Base-by-base conservation (phyloP, 2,329 filamentous ascomycete species). In the Beauveria sp. region DNA sequence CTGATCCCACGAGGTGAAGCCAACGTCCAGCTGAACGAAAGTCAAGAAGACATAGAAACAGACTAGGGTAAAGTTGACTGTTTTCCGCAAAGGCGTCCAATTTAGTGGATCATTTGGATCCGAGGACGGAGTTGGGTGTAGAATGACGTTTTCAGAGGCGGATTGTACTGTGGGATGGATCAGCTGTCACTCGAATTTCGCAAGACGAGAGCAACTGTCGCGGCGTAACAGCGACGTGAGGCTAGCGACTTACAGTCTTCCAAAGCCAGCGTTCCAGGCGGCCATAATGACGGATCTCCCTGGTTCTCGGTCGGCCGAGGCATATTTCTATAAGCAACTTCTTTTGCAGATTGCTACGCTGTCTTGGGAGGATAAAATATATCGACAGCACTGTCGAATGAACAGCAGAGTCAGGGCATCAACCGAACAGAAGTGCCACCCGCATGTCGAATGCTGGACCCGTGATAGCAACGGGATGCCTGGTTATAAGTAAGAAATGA, bases 21-120 rank as follows among this genome's bases (percentile, higher is more conserved):
- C 61, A 10, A 59, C 45, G 20, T 62, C 12, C 12, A 62, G 61
- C 22, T 62, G 61, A 1, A 59, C 61, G 22, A 62, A 62, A 6
- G 61, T 59, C 16, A 62, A 12, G 53, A 79, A 72, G 3, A 75
- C 77, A 63, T 80, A 81, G 40, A 80, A 63, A 26, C 65, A 67
- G 42, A 70, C 66, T 53, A 69, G 70, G 43, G 72, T 38, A 79
- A 60, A 62, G 64, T 64, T 62, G 7, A 67, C 49, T 10, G 55
- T 34, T 40, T 69, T 69, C 8, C 68, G 64, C 7, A 4, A n/a
- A 10, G 55, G 43, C 1, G 81, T 72, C 87, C 87, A 90, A 67
- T 88, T 88, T 62, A 81, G 78, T 0, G 88, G 87, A 66, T 90
- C 86, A 9, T 78, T 76, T 9, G 78, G 77, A 38, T 70, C 67